phyloP scores from a whole-genome alignment of 371 early-diverging fungal species.

The Rhizopus microsporus region DNA sequence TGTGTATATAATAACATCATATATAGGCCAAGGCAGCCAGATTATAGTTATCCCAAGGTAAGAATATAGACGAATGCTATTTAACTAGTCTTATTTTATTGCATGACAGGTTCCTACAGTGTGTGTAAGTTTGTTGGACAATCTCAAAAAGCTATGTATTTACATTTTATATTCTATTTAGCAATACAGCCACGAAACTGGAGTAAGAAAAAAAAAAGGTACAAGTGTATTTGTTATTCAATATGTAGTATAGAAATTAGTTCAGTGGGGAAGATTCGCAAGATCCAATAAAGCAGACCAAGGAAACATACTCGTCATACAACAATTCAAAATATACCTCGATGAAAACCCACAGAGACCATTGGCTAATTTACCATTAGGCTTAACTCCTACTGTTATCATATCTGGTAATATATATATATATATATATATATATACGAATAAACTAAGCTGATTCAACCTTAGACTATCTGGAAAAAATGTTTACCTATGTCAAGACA shows the following conservation, averaged over 20 bases:
- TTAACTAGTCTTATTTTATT: background rate
- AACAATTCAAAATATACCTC: constrained; percentile 57
- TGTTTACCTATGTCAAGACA: constrained; percentile 47
- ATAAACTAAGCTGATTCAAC: background rate
- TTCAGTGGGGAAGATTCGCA: constrained; percentile 48
- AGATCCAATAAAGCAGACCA: constrained; percentile 28
- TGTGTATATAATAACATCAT: constrained; percentile 5
- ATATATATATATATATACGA: too few relatives aligned
- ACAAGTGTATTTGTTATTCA: background rate
- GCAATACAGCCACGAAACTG: constrained; percentile 34
- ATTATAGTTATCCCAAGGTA: constrained; percentile 47
- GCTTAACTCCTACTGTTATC: constrained; percentile 44
- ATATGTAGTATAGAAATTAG: constrained; percentile 25
- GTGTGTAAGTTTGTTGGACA: constrained; percentile 33
- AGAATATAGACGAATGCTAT: background rate
- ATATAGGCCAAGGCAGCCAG: constrained; percentile 45
- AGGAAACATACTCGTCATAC: constrained; percentile 31
- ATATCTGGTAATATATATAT: constrained; percentile 39
- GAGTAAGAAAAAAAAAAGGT: constrained; percentile 17
- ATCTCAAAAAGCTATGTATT: too few relatives aligned
- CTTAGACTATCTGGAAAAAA: constrained; percentile 50
- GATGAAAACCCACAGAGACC: constrained; percentile 50
- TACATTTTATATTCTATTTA: constrained; percentile 4
- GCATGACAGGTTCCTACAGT: constrained; percentile 39
- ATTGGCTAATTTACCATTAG: constrained; percentile 48